A percentile compares a stretch with the other conserved stretches of the same genome.
phyloP scores from a whole-genome alignment of 495 filamentous ascomycete genomes.

The Amorphotheca resinae region DNA sequence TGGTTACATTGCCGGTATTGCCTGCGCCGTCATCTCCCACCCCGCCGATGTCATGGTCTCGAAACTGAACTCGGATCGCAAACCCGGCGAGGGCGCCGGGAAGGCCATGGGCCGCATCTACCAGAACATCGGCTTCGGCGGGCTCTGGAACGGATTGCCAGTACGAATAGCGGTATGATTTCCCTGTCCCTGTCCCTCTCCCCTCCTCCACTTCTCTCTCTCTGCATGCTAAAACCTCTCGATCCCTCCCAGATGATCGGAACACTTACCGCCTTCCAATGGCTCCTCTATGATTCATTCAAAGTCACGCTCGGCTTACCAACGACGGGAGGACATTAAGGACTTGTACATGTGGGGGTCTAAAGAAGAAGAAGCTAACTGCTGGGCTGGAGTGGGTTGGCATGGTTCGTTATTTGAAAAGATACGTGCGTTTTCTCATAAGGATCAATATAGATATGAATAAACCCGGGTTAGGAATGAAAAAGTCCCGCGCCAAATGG shows the following conservation, averaged over 20 bases:
- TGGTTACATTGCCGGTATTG: slow-evolving; percentile 61
- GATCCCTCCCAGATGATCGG: too few relatives aligned
- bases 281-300: slow-evolving; percentile 69
- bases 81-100: slow-evolving; percentile 50
- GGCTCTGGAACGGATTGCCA: slow-evolving; percentile 57
- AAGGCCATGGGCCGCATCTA: slow-evolving; percentile 55
- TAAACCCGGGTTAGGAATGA: too few relatives aligned
- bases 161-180: slow-evolving; percentile 52
- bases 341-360: too few relatives aligned
- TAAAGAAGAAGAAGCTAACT: too few relatives aligned
- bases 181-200: too few relatives aligned
- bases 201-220: too few relatives aligned
- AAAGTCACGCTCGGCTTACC: slow-evolving; percentile 58
- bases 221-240: too few relatives aligned
- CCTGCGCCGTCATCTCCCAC: slow-evolving; percentile 52
- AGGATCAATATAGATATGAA: too few relatives aligned
- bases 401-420: too few relatives aligned
- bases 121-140: slow-evolving; percentile 57
- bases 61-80: slow-evolving; percentile 20
- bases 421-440: too few relatives aligned
- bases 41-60: slow-evolving; percentile 60
- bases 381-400: too few relatives aligned
- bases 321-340: slow-evolving; percentile 34
- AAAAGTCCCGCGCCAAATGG: too few relatives aligned
- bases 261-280: slow-evolving; percentile 59